Evolutionary conservation across 371 early-diverging fungal species (phyloP), one percentile per base, ranked within the genome.

Genomic region (Coemansia sp.): DNA sequence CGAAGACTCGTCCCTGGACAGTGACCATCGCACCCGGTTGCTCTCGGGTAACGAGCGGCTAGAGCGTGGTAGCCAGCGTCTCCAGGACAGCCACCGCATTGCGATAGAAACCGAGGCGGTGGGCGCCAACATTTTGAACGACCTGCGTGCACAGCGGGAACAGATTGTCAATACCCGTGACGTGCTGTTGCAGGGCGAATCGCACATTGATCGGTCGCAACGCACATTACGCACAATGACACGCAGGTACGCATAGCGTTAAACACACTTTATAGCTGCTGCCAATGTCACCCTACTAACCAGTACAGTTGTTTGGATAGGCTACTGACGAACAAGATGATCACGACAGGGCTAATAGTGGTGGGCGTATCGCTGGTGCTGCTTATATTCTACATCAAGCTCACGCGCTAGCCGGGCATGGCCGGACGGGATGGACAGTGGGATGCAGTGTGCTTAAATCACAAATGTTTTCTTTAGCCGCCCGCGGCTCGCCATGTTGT

Each of bases 171-270:
- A 91, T 52, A 91, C 95, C 20, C 80, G 92, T 63, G 89, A 95
- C 81, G 86, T 90, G 89, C 80, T 95, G 32, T 75, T 85, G 59
- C 91, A 90, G 56, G 94, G 96, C 0, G 95, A 97, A 76, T 83
- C 89, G 11, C 89, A 89, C 73, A 90, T 97, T 55, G 90, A 94
- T 68, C 88, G 89, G 67, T 92, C 93, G 36, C 89, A 90, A 50
- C 87, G 92, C 49, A 91, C 94, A 3, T 81, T 97, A 34, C 88
- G 88, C 74, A 86, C 86, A 48, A 97, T 97, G 98, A 91, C 93
- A 8, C 85, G 93, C 58, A 83, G 93, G 94, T 95, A 85, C 83
- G 82, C 56, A 7, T 30, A 26, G 26, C 26, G 26, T 26, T 26
- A 26, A 26, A 26, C 0, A 0, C 26, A 26, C 26, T 11, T 38